Base-by-base conservation (phyloP, 2,329 filamentous ascomycete species). In the Taxawa tesnikishii region DNA sequence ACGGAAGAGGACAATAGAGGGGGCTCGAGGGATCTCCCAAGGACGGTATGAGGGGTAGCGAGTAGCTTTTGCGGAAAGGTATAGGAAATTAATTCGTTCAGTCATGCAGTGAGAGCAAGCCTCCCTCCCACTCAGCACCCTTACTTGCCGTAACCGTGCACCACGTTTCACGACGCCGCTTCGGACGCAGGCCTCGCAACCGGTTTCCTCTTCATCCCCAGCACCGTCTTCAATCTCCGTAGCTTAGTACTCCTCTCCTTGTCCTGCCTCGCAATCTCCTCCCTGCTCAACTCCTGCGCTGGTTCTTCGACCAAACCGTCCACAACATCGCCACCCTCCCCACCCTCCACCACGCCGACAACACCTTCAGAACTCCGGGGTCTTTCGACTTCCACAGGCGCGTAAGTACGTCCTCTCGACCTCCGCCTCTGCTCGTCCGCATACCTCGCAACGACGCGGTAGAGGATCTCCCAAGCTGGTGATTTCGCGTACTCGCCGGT, bases 231-330 rank as follows among this genome's bases (percentile, higher is more conserved):
- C 37, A 56, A 29, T 35, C 46, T 50, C 32, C 41, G 38, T 31
- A 56, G 23, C 27, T 44, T 45, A 7, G 49, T 49, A 28, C 51
- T 44, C 17, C 53, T 43, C 38, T 54, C 53, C 34, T 49, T 49
- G 29, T 56, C 53, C 31, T 45, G 42, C 26, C 36, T 32, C 19
- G 38, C 45, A 10, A 53, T 42, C 30, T 56, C 53, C 9, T 46
- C 47, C 19, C 47, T 42, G 14, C 16, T 34, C 5, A 37, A 18
- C 11, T 33, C 39, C 3, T 26, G 32, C 28, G 28, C 27, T 4
- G 24, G 29, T 9, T 28, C 16, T 5, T 9, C 11, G 6, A 6
- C 26, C 19, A 32, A 15, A 3, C 18, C 25, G 15, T 32, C 24
- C 9, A 28, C 27, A 12, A 16, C 25, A 10, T 32, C 32, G 9